A percentile compares a stretch with the other conserved stretches of the same genome.
Conservation (phyloP, 2,329 filamentous ascomycete genomes). For the Fusarium anthophilum region DNA sequence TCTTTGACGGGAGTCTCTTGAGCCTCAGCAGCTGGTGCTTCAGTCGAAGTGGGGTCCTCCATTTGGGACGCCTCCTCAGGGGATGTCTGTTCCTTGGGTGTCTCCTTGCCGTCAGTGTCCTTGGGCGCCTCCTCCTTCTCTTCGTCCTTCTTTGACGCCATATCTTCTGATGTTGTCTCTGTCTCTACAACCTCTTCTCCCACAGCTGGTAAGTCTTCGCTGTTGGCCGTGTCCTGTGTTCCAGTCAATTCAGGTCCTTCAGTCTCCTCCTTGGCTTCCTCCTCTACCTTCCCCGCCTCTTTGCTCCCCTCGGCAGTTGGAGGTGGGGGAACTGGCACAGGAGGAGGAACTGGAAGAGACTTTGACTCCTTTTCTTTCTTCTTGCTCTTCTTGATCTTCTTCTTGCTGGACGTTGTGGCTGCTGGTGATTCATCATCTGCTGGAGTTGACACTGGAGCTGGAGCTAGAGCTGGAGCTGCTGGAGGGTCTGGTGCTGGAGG, state of each 20-base stretch:
- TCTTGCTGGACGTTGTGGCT: constrained; percentile 21
- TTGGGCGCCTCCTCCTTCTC: constrained; percentile 5
- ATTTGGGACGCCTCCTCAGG: constrained; percentile 1
- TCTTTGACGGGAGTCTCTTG: constrained; percentile 8
- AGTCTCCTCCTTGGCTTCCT: constrained; percentile 27
- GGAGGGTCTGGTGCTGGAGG: constrained; percentile 21
- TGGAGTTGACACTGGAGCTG: constrained; percentile 2
- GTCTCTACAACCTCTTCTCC: constrained; percentile 6
- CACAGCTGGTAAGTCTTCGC: constrained; percentile 4
- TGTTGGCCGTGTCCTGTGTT: constrained; percentile 21
- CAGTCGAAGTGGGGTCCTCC: neutral
- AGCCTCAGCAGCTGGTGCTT: constrained; percentile 1
- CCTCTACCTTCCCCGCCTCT: constrained; percentile 30
- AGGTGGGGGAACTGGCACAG: constrained; percentile 2
- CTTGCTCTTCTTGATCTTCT: constrained; percentile 41
- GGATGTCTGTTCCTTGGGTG: constrained; percentile 16
- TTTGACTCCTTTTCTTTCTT: constrained; percentile 26
- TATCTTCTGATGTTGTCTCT: constrained; percentile 3
- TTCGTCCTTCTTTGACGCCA: constrained; percentile 12
- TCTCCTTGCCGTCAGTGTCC: constrained; percentile 8
- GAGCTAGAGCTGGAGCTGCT: neutral
- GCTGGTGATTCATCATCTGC: constrained; percentile 12
- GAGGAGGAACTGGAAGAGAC: neutral
- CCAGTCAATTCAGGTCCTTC: constrained; percentile 13
- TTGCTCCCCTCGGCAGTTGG: constrained; percentile 17